Conservation (phyloP, 257 asterid genomes). For the Sherardia arvensis region DNA sequence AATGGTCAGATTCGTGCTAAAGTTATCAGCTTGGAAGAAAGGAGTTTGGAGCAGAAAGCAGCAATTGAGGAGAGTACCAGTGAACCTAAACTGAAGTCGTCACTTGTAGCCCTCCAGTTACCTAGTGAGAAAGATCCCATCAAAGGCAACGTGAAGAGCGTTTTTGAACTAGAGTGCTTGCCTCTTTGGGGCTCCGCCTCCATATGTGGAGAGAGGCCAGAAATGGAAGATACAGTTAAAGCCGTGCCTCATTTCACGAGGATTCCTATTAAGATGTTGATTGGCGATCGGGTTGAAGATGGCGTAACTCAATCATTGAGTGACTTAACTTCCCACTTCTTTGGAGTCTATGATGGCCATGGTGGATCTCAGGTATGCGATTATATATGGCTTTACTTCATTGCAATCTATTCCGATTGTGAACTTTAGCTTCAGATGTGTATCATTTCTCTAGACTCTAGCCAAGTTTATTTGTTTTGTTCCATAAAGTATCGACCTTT, state of each 20-base stretch:
- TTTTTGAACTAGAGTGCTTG: constrained; percentile 62
- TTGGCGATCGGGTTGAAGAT: constrained; percentile 41
- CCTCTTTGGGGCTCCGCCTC: constrained; percentile 87
- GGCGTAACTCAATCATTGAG: constrained; percentile 49
- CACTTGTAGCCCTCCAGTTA: constrained; percentile 51
- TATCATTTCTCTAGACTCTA: neutral
- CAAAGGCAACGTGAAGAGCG: constrained; percentile 45
- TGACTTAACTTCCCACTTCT: constrained; percentile 77
- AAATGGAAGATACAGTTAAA: constrained; percentile 71
- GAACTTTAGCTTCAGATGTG: neutral
- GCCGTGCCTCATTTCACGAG: constrained; percentile 58
- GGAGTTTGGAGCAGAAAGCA: constrained; percentile 27
- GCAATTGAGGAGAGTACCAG: constrained; percentile 26
- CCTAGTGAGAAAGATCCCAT: constrained; percentile 38
- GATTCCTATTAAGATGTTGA: constrained; percentile 69
- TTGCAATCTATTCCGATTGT: neutral
- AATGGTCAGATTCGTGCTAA: constrained; percentile 64
- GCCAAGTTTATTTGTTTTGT: too few species aligned
- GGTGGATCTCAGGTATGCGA: constrained; percentile 78
- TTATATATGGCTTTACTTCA: neutral
- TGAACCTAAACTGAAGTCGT: constrained; percentile 45
- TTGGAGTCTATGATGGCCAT: constrained; percentile 87
- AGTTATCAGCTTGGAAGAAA: constrained; percentile 62
- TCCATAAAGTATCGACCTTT: neutral
- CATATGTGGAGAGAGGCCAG: constrained; percentile 62